Evolutionary conservation across 106 monocot genomes (phyloP), one percentile per base, ranked within the genome.

Genomic region (Ottelia alismoides): DNA sequence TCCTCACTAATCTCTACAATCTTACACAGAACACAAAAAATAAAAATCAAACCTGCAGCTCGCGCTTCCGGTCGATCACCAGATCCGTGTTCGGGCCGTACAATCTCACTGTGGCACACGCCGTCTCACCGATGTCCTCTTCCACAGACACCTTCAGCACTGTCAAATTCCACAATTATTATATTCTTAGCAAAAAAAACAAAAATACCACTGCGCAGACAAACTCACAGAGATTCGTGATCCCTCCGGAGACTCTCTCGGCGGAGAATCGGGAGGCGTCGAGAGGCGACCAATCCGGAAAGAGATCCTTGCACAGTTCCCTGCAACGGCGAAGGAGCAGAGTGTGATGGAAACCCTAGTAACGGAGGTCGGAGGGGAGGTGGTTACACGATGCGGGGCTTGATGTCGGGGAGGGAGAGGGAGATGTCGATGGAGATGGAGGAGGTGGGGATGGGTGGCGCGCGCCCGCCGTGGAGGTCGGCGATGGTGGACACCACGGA

Each of bases 11-110:
- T n/a, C n/a, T n/a, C n/a, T n/a, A n/a, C n/a, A n/a, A n/a, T n/a
- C n/a, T n/a, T n/a, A n/a, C n/a, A n/a, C n/a, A n/a, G n/a, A n/a
- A n/a, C n/a, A n/a, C n/a, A n/a, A n/a, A n/a, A n/a, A n/a, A n/a
- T n/a, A n/a, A n/a, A n/a, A n/a, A n/a, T n/a, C n/a, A n/a, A n/a
- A 96, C 96, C 78, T 85, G 64, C 52, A 96, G 46, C 53, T 96
- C 96, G 65, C 88, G 53, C 56, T 89, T 65, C 21, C 96, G 88
- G 63, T 96, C 89, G 74, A 96, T 89, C 51, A 96, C 84, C 25
- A 89, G 67, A 28, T 96, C 96, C 18, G 96, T 89, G 52, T 89
- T 96, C 51, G 96, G 96, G 40, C 96, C 96, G 67, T 96, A 96
- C 47, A 96, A 61, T 23, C 96, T 72, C 62, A 85, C 85, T n/a